Conservation (phyloP, 108 stramenopile genomes). For the Skeletonema costatum region DNA sequence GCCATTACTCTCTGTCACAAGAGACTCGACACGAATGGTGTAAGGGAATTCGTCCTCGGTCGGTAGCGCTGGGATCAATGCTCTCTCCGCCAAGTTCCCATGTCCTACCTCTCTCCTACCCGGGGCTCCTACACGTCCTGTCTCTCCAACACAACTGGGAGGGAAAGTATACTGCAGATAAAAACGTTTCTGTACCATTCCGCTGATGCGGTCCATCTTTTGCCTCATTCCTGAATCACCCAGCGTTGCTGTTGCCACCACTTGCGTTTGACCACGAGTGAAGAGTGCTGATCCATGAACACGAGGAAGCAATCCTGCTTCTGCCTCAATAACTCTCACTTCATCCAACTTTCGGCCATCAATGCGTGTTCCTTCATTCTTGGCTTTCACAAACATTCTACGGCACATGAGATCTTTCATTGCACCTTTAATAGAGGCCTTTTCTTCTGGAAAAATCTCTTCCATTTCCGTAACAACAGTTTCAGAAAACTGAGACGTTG, state of each 20-base stretch:
- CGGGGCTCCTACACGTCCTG: conserved; percentile 86
- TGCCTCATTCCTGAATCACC: conserved; percentile 90
- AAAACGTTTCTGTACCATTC: conserved; percentile 81
- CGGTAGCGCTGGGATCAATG: conserved; percentile 69
- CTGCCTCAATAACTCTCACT: conserved; percentile 52
- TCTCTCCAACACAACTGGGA: conserved; percentile 94
- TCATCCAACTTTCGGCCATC: conserved; percentile 71
- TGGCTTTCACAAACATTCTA: conserved; percentile 63
- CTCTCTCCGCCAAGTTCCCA: conserved; percentile 88
- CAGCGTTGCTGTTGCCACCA: conserved; percentile 88
- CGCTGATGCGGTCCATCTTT: conserved; percentile 89
- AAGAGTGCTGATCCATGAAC: conserved; percentile 94
- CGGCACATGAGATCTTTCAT: conserved; percentile 71
- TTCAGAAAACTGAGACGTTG: conserved; percentile 47
- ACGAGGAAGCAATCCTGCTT: conserved; percentile 49
- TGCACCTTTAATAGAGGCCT: conserved; percentile 52
- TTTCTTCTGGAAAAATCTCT: conserved; percentile 56
- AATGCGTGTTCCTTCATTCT: conserved; percentile 56
- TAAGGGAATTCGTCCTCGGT: conserved; percentile 78
- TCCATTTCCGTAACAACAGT: conserved; percentile 54
- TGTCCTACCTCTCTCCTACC: conserved; percentile 91
- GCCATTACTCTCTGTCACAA: conserved; percentile 87
- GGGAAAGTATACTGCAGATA: conserved; percentile 96
- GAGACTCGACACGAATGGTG: conserved; percentile 80
- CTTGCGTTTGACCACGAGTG: conserved; percentile 94